These are phyloP conservation scores for Botrytis deweyae DNA, from an alignment of 2,329 filamentous ascomycete genomes.

Conservation along the genomic window DNA sequence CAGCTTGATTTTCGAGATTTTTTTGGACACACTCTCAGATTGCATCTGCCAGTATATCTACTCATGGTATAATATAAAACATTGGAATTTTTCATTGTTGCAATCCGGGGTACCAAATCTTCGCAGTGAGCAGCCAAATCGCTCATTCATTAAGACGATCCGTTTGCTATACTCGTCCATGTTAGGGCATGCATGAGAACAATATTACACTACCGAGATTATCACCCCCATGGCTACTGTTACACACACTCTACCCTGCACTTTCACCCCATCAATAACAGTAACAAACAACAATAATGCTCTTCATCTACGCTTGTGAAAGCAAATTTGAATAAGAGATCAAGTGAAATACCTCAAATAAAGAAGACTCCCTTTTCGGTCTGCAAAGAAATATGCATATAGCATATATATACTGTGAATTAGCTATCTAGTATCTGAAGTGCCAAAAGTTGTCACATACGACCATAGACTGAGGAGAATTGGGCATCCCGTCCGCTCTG, in stretches of 20 bases:
- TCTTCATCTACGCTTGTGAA: neutral
- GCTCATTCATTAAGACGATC: neutral
- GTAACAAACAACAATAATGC: fast-evolving
- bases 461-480: neutral
- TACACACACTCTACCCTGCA: neutral
- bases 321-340: neutral
- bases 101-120: neutral
- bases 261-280: neutral
- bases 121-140: neutral
- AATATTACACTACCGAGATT: neutral
- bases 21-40: neutral
- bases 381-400: fast-evolving
- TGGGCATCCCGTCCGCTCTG: neutral
- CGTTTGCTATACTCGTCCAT: neutral
- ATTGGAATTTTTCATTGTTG: neutral
- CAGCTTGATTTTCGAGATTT: neutral
- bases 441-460: neutral
- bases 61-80: neutral
- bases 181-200: neutral
- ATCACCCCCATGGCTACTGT: neutral
- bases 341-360: neutral
- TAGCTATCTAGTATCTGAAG: fast-evolving
- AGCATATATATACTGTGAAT: fast-evolving
- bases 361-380: neutral
- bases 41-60: neutral